phyloP scores from a whole-genome alignment of 2,329 filamentous ascomycete genomes.

The Botrytis fabae region DNA sequence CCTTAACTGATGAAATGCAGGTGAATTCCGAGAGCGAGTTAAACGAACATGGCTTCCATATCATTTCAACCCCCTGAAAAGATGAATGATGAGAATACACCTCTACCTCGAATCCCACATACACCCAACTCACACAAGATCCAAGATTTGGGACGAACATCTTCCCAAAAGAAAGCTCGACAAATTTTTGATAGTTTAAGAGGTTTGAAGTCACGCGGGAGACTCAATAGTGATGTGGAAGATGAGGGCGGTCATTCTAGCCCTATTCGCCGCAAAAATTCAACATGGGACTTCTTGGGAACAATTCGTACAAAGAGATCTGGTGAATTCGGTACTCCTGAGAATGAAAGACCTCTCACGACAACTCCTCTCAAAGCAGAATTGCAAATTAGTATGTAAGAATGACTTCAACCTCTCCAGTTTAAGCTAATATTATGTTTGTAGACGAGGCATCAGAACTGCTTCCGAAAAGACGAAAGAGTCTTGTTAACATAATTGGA shows the following conservation, averaged over 20 bases:
- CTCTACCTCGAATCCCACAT: constrained; percentile 7
- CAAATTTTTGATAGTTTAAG: constrained; percentile 17
- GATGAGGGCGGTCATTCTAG: not conserved
- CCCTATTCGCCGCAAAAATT: constrained; percentile 24
- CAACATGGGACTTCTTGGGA: constrained; percentile 29
- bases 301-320: not conserved
- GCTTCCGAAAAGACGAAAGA: constrained; percentile 30
- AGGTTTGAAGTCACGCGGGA: constrained; percentile 18
- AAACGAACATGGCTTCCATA: constrained; percentile 15
- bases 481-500: constrained; percentile 33
- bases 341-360: constrained; percentile 21
- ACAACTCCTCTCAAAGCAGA: constrained; percentile 24
- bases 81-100: constrained; percentile 16
- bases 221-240: not conserved
- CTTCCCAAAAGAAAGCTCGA: constrained; percentile 23
- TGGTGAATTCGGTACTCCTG: not conserved
- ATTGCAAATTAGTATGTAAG: not conserved
- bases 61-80: constrained; percentile 13
- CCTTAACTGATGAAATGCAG: not conserved
- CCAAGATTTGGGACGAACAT: constrained; percentile 16
- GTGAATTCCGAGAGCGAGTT: not conserved
- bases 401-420: not conserved
- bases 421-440: not conserved
- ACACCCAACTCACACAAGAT: constrained; percentile 14
- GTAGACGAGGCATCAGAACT: not conserved